Evolutionary conservation across 352 stramenopile species (phyloP).

Genomic region (Thraustotheca clavata): DNA sequence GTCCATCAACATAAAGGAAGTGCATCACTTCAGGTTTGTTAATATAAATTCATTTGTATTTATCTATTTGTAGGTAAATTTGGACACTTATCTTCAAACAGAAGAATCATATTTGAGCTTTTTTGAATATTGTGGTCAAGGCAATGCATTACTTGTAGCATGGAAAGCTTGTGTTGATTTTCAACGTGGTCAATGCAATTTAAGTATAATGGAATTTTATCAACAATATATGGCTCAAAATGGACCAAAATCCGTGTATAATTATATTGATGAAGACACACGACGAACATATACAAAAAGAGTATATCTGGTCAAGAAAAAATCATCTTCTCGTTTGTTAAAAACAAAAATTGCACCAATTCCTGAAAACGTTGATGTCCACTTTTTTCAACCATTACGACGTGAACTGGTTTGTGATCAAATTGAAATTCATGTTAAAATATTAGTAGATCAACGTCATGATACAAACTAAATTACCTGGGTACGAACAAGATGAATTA

Average conservation of each 20-base stretch:
- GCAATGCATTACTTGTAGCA: constrained; percentile 4
- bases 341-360: constrained; percentile 7
- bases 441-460: neutral
- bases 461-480: neutral
- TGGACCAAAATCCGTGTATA: neutral
- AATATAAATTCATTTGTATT: neutral
- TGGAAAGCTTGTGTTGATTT: constrained; percentile 17
- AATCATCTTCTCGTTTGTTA: neutral
- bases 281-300: constrained; percentile 16
- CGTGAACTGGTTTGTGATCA: constrained; percentile 8
- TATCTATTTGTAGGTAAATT: constrained; percentile 2
- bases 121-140: constrained; percentile 12
- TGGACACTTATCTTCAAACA: constrained; percentile 12
- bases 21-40: constrained; percentile 13
- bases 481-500: constrained; percentile 11
- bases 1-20: constrained; percentile 5
- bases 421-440: neutral
- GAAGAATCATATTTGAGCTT: constrained; percentile 11
- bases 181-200: neutral
- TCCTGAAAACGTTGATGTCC: neutral
- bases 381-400: constrained; percentile 15
- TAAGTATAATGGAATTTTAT: constrained; percentile 15
- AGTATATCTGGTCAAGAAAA: constrained; percentile 11
- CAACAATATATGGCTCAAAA: neutral
- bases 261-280: neutral